Percentiles rank a stretch among this genome's conserved stretches.
Evolutionary conservation across 306 rosid genomes (phyloP).

Genomic region (Erythrophleum fordii): DNA sequence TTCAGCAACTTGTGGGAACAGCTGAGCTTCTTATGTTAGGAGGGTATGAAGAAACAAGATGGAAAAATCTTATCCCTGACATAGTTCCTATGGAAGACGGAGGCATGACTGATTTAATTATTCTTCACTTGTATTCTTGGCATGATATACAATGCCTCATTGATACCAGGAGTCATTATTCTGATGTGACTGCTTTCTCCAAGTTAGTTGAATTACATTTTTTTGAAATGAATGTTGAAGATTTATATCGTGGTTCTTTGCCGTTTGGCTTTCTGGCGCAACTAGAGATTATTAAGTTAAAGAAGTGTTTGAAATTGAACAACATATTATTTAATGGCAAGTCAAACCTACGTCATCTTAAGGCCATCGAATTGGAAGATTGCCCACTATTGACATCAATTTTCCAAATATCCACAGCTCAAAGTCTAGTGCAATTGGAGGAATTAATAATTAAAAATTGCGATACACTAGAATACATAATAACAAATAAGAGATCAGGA

Average conservation of each 20-base stretch:
- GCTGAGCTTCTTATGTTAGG: slow-evolving; percentile 13
- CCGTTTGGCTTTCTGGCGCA: not conserved
- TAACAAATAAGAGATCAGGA: not conserved
- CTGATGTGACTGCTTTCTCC: not conserved
- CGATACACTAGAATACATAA: not conserved
- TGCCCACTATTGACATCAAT: not conserved
- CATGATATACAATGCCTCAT: too few species aligned
- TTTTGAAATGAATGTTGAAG: not conserved
- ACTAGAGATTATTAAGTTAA: not conserved
- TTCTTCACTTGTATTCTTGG: not conserved
- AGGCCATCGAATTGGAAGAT: not conserved
- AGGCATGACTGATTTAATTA: not conserved
- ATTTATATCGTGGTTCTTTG: not conserved
- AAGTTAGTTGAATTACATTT: not conserved
- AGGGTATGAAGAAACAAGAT: not conserved
- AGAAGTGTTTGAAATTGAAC: not conserved
- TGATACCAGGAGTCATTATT: not conserved
- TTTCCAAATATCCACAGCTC: not conserved
- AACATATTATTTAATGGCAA: too few species aligned
- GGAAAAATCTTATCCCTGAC: slow-evolving; percentile 31
- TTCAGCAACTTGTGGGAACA: not conserved
- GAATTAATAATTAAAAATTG: not conserved
- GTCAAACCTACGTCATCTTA: not conserved
- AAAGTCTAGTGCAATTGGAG: slow-evolving; percentile 12
- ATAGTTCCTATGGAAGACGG: slow-evolving; percentile 9